Conservation (phyloP, 345 rosid genomes). For the Salix suchowensis region DNA sequence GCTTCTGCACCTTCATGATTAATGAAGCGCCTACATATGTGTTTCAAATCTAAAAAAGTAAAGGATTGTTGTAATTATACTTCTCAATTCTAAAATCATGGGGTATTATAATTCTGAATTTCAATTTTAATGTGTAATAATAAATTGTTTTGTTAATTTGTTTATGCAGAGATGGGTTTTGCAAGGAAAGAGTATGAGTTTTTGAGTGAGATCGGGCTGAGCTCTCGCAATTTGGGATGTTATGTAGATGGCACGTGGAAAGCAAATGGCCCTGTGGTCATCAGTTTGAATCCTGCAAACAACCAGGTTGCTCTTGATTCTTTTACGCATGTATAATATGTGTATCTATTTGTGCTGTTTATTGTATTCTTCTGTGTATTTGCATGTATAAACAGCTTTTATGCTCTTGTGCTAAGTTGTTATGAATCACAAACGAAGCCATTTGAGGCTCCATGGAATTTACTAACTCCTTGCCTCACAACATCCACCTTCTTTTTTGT, state of each 20-base stretch:
- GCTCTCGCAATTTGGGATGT: constrained; percentile 58
- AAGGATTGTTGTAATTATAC: not conserved
- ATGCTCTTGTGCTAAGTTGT: not conserved
- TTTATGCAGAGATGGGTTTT: constrained; percentile 59
- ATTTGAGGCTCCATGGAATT: not conserved
- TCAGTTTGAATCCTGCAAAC: constrained; percentile 69
- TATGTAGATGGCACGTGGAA: constrained; percentile 74
- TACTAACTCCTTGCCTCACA: not conserved
- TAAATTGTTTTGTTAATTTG: not conserved
- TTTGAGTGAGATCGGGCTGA: constrained; percentile 74
- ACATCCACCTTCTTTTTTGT: not conserved
- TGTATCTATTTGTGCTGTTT: not conserved
- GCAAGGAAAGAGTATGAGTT: constrained; percentile 56
- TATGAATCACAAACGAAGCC: not conserved
- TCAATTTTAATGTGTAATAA: not conserved
- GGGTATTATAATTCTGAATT: not conserved
- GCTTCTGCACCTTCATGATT: not conserved
- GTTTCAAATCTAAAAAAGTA: not conserved
- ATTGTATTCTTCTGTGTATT: not conserved
- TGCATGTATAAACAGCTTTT: not conserved
- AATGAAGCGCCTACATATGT: not conserved
- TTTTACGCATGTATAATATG: not conserved
- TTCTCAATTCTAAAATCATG: not conserved
- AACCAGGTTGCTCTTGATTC: constrained; percentile 56
- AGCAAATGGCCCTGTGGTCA: constrained; percentile 61